A percentile compares a stretch with the other conserved stretches of the same genome.
These are phyloP conservation scores for Lenzites betulinus DNA, from an alignment of 768 basidiomycete genomes.

Conservation along the genomic window DNA sequence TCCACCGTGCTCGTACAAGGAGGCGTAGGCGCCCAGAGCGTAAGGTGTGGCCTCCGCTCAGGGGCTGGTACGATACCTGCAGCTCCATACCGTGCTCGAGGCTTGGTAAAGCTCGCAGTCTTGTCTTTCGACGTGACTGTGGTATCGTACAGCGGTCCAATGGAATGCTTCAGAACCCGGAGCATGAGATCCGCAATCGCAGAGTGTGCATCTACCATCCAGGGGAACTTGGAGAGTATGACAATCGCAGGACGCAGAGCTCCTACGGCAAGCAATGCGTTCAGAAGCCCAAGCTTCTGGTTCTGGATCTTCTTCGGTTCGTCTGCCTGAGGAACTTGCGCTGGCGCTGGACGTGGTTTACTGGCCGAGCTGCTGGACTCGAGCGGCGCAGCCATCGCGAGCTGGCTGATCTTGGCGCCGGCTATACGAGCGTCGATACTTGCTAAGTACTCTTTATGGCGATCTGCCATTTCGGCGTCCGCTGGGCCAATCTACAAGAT, in stretches of 20 bases:
- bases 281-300: conserved; percentile 79
- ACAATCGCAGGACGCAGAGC: conserved; percentile 76
- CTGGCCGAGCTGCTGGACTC: conserved; percentile 49
- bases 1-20: conserved; percentile 72
- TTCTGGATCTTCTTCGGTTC: conserved; percentile 51
- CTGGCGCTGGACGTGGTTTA: conserved; percentile 41
- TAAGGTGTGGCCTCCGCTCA: conserved; percentile 65
- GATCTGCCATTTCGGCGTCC: conserved; percentile 75
- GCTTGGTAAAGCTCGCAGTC: conserved; percentile 60
- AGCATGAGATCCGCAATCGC: conserved; percentile 88
- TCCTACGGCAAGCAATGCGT: conserved; percentile 84
- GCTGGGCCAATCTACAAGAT: conserved; percentile 63
- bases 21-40: conserved; percentile 78
- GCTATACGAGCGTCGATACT: conserved; percentile 65
- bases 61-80: conserved; percentile 54
- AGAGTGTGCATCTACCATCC: conserved; percentile 78
- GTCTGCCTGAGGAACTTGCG: conserved; percentile 39
- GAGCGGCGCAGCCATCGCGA: conserved; percentile 85
- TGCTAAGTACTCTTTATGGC: conserved; percentile 64
- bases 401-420: conserved; percentile 69
- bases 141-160: conserved; percentile 65
- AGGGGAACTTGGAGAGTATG: conserved; percentile 81
- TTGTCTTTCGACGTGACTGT: conserved; percentile 56
- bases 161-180: conserved; percentile 68
- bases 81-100: conserved; percentile 64